Evolutionary conservation across 2,329 filamentous ascomycete species (phyloP).

Genomic region (Chaetothyriales sp.): DNA sequence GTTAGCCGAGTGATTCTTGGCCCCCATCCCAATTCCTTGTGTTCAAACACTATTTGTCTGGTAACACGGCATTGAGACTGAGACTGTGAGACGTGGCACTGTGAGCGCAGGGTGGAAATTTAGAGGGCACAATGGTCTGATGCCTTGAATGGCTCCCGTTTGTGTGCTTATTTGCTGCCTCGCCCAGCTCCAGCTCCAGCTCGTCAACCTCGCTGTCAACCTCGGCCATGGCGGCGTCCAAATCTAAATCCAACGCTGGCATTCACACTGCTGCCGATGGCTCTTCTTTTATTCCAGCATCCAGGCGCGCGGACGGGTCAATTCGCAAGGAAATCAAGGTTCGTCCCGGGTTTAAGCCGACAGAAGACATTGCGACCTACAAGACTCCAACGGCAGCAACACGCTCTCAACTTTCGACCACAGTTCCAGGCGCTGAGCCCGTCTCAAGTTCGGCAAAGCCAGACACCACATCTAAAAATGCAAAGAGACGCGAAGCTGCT

Average conservation of each 20-base stretch:
- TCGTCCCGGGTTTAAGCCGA: constrained; percentile 79
- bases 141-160: background rate
- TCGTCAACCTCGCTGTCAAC: background rate
- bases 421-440: constrained; percentile 57
- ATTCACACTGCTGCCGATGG: constrained; percentile 71
- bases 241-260: constrained; percentile 34
- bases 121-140: background rate
- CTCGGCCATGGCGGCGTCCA: background rate
- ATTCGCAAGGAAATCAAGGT: constrained; percentile 92
- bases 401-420: constrained; percentile 55
- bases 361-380: constrained; percentile 92
- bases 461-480: constrained; percentile 62
- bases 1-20: background rate
- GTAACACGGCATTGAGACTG: background rate
- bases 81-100: background rate
- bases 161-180: background rate
- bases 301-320: constrained; percentile 70
- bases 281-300: constrained; percentile 78
- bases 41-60: background rate
- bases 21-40: background rate
- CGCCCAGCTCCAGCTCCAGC: background rate
- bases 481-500: constrained; percentile 54
- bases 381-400: constrained; percentile 79
- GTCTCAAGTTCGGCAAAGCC: constrained; percentile 36
- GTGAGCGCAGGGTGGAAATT: background rate